Evolutionary conservation across 2,329 filamentous ascomycete species (phyloP).

Genomic region (Arthrobotrys entomopaga): DNA sequence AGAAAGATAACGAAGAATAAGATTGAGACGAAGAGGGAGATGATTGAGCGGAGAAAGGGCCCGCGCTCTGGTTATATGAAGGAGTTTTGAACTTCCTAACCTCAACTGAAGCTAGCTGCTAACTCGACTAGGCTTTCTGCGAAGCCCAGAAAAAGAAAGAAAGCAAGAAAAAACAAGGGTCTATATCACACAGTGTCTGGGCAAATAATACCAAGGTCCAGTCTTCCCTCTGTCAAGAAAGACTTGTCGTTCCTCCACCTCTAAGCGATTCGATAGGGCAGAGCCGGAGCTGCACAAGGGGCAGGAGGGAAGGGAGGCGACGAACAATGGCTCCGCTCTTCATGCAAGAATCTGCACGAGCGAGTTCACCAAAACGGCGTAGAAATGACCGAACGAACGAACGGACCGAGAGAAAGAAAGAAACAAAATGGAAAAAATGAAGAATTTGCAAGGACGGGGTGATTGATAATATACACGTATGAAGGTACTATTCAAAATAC

Average conservation of each 20-base stretch:
- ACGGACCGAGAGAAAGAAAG: conserved; percentile 2
- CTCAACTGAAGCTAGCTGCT: neutral
- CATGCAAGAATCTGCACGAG: conserved; percentile 45
- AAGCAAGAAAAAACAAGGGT: conserved; percentile 11
- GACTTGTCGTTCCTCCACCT: conserved; percentile 48
- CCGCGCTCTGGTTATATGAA: conserved; percentile 1
- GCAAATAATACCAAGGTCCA: conserved; percentile 50
- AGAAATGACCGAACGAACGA: conserved; percentile 27
- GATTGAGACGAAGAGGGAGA: neutral
- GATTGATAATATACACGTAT: conserved; percentile 45
- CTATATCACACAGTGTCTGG: conserved; percentile 29
- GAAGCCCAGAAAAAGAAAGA: conserved; percentile 24
- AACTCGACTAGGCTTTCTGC: neutral
- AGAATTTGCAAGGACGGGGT: conserved; percentile 21
- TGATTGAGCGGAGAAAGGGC: neutral
- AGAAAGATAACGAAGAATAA: conserved; percentile 1
- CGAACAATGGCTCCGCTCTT: conserved; percentile 54
- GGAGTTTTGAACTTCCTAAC: too few species aligned
- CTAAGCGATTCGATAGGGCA: conserved; percentile 56
- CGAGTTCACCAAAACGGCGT: conserved; percentile 53
- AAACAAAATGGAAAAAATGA: neutral
- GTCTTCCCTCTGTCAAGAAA: conserved; percentile 25
- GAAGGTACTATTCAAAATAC: conserved; percentile 4
- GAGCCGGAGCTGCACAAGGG: conserved; percentile 55
- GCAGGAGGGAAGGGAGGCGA: conserved; percentile 48